Evolutionary conservation across 164 flowering plant genomes (phyloP), one percentile per base, ranked within the genome.

Genomic region (Tetracentron sinense): DNA sequence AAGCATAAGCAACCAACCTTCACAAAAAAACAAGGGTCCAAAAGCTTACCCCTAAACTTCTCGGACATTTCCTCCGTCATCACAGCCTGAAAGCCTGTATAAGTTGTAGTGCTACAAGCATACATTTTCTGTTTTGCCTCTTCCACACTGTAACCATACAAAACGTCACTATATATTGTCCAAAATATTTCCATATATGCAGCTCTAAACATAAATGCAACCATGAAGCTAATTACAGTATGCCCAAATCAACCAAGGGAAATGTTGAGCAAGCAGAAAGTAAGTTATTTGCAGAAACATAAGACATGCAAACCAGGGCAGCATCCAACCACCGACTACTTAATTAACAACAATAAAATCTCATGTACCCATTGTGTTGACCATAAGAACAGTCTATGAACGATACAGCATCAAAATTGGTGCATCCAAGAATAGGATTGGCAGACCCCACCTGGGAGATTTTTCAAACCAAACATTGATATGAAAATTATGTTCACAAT

Each of bases 61-160:
- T 92, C 78, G 1, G 97, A 88, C 75, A 81, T 86, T 60, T 82
- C 94, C 72, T 91, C 90, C 3, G 96, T 78, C 83, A 86, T 80
- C 56, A 73, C 69, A 68, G 78, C 92, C 71, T 95, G 99, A 78
- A 95, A 95, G n/a, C 99, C 97, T 6, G 56, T 58, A 69, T 89
- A 95, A 23, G 89, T 89, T 17, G 99, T 86, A 17, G 99, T 95
- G 78, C 97, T 91, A 64, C 91, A 87, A 15, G 99, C 97, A 81
- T 92, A 95, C 53, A 89, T 92, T 60, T 60, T 86, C 65, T 81
- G 75, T 72, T 88, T 95, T 11, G 97, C 97, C 75, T 92, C 97
- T 78, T 92, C 97, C 25, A 86, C 73, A 77, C 97, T 92, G 75
- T 46, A 58, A 53, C 11, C 26, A 61, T 12, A 54, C n/a, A 59